Conservation (phyloP, 257 asterid genomes). For the Mitragyna speciosa region DNA sequence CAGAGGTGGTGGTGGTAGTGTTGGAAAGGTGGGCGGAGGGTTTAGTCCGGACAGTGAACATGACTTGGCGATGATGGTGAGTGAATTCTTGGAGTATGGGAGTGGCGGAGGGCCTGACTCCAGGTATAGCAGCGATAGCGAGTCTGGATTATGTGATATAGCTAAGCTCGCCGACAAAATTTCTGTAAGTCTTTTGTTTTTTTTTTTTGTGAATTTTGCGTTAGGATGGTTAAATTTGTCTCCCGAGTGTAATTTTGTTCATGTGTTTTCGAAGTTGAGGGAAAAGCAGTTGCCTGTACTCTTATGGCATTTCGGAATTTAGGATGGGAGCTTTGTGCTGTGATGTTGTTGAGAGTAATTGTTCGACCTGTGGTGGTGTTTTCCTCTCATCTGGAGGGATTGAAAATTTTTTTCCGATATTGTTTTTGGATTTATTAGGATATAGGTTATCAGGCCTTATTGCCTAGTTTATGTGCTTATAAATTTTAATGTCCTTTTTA, state of each 20-base stretch:
- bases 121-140: conserved; percentile 71
- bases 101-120: conserved; percentile 53
- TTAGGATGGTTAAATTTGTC: background rate
- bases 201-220: background rate
- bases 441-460: background rate
- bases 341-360: background rate
- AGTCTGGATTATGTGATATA: conserved; percentile 56
- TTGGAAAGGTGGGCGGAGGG: conserved; percentile 27
- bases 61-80: conserved; percentile 80
- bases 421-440: background rate
- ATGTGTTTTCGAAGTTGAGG: background rate
- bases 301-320: background rate
- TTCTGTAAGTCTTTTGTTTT: conserved; percentile 43
- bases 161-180: conserved; percentile 63
- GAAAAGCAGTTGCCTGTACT: background rate
- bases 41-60: conserved; percentile 67
- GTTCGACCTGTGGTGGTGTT: background rate
- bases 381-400: background rate
- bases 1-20: conserved; percentile 35
- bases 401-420: no score
- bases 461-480: background rate
- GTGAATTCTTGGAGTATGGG: conserved; percentile 72
- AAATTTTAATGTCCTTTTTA: background rate
- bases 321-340: background rate
- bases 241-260: background rate